Evolutionary conservation across 108 stramenopile species (phyloP), one percentile per base, ranked within the genome.

Genomic region (Pseudonitzschia multiseries): DNA sequence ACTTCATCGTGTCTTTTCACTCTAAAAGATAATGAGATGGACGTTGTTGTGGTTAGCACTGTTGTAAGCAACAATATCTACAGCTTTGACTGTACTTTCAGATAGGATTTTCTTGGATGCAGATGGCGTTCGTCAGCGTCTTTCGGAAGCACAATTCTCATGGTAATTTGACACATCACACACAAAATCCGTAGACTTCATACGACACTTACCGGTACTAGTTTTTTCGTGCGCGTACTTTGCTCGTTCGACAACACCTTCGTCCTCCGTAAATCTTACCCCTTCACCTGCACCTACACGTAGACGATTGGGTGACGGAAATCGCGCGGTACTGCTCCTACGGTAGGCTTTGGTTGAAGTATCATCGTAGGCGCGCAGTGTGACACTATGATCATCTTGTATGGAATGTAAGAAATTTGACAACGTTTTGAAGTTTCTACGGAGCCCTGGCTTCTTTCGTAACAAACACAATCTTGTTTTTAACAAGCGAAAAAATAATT

Each of bases 81-180:
- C 4, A 48, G 46, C 14, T 48, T 1, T 2, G 18, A 48, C 12
- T 14, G 46, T 48, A 18, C 17, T 18, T 48, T 48, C 46, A 48
- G 46, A 48, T 48, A 48, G 17, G 46, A 14, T 48, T 48, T 48
- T 48, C 46, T 48, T 56, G 54, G 54, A 56, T 56, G 54, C 54
- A 56, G 54, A 56, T 48, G 46, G 46, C 54, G 54, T 56, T 56
- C 54, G 54, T 56, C 54, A 56, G 54, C 54, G 54, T 56, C 24
- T 56, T 56, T 26, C 24, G 24, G 54, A 56, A 56, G 54, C 54
- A 56, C 54, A 56, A 56, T 56, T 56, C 26, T 22, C 54, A 56
- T 24, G 5, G 24, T 56, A 20, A 20, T 26, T 56, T 26, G 54
- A 56, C 54, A 56, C 54, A 56, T 56, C 54, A 56, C 54, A 26